Evolutionary conservation across 176 grass and related monocot species (phyloP).

Genomic region (Phoenix roebelenii): DNA sequence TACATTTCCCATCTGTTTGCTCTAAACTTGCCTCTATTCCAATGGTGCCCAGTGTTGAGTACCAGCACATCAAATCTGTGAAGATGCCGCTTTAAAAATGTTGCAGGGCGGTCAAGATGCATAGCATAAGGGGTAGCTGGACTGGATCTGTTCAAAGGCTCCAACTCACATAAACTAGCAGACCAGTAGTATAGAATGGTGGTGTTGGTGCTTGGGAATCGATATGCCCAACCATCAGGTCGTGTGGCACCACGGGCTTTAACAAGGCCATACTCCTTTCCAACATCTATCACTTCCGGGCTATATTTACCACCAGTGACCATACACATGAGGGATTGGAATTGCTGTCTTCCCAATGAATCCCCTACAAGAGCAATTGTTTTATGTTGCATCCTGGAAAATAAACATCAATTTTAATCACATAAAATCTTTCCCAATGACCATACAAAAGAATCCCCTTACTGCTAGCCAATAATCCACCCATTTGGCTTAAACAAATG

Average conservation of each 20-base stretch:
- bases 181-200: constrained; percentile 98
- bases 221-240: constrained; percentile 93
- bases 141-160: constrained; percentile 44
- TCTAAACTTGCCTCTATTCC: constrained; percentile 93
- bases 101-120: constrained; percentile 85
- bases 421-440: background rate
- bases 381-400: constrained; percentile 65
- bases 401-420: constrained; percentile 4
- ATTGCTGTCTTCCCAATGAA: constrained; percentile 94
- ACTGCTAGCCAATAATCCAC: background rate
- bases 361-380: constrained; percentile 94
- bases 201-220: constrained; percentile 64
- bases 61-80: constrained; percentile 64
- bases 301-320: constrained; percentile 58
- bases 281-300: constrained; percentile 61
- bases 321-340: constrained; percentile 97
- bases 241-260: constrained; percentile 69
- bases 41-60: constrained; percentile 96
- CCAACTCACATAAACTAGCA: constrained; percentile 84
- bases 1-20: constrained; percentile 80
- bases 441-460: too few species aligned
- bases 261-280: constrained; percentile 63
- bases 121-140: constrained; percentile 50
- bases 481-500: background rate
- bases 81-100: constrained; percentile 73